These are phyloP conservation scores for Fusarium graminum DNA, from an alignment of 2,329 filamentous ascomycete genomes.

Conservation along the genomic window DNA sequence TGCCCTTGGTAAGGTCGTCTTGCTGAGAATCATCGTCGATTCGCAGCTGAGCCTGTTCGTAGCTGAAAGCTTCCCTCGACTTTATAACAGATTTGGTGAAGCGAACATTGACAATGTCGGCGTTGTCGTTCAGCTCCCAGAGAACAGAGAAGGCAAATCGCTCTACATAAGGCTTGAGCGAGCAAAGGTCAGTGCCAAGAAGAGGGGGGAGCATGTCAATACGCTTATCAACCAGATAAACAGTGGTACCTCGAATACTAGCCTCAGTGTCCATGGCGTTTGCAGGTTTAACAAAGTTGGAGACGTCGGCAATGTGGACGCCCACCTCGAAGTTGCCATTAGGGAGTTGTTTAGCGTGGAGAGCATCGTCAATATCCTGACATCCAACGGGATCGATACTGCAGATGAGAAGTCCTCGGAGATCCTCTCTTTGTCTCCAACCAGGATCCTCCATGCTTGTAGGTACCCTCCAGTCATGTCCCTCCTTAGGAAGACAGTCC, in stretches of 20 bases:
- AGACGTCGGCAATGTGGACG: slow-evolving; percentile 99
- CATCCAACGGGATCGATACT: slow-evolving; percentile 97
- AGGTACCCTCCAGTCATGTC: slow-evolving; percentile 94
- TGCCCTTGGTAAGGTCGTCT: slow-evolving; percentile 90
- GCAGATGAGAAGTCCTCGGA: slow-evolving; percentile 89
- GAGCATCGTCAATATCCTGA: slow-evolving; percentile 97
- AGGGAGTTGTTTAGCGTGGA: slow-evolving; percentile 85
- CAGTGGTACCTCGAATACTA: slow-evolving; percentile 92
- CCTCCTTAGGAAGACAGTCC: slow-evolving; percentile 90
- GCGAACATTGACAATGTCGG: slow-evolving; percentile 84
- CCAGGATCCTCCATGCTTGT: slow-evolving; percentile 82
- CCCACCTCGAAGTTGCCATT: slow-evolving; percentile 97
- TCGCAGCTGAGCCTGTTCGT: slow-evolving; percentile 93
- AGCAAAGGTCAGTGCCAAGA: slow-evolving; percentile 95
- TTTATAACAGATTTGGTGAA: slow-evolving; percentile 99
- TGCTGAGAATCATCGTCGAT: slow-evolving; percentile 91
- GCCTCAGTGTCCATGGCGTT: slow-evolving; percentile 98
- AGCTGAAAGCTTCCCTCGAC: slow-evolving; percentile 96
- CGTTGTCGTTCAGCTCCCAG: slow-evolving; percentile 89
- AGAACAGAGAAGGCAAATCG: slow-evolving; percentile 87
- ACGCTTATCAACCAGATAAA: slow-evolving; percentile 98
- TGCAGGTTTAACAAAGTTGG: slow-evolving; percentile 96
- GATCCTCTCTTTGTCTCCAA: slow-evolving; percentile 87
- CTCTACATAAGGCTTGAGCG: slow-evolving; percentile 97
- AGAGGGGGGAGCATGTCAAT: slow-evolving; percentile 99